Percentiles rank a stretch among this genome's conserved stretches.
These are phyloP conservation scores for Coccomyxa sp. DNA, from an alignment of 139 green algal genomes.

Conservation along the genomic window DNA sequence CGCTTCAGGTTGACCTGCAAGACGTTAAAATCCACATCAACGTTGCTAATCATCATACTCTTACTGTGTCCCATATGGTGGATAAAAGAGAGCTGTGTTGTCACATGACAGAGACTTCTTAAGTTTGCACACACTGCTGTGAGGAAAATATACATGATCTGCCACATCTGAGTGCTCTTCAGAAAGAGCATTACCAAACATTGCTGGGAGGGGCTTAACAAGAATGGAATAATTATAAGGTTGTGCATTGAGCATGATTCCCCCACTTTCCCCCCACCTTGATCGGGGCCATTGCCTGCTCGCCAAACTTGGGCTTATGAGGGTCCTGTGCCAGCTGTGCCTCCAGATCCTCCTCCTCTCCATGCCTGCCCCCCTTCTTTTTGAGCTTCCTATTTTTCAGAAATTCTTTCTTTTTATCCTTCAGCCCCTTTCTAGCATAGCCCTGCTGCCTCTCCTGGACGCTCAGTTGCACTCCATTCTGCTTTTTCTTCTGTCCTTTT, in stretches of 20 bases:
- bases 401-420: slow-evolving; percentile 15
- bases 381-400: slow-evolving; percentile 18
- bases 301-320: slow-evolving; percentile 10
- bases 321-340: background rate
- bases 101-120: background rate
- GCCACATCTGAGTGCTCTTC: background rate
- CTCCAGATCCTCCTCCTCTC: background rate
- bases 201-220: no score
- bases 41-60: background rate
- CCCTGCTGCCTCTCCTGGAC: background rate
- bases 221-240: no score
- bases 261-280: background rate
- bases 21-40: background rate
- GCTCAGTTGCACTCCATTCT: background rate
- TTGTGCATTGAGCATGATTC: no score
- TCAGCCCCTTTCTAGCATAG: slow-evolving; percentile 4
- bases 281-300: slow-evolving; percentile 14
- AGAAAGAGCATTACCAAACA: background rate
- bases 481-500: background rate
- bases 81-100: background rate
- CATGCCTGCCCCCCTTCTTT: background rate
- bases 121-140: background rate
- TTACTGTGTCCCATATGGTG: background rate
- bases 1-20: slow-evolving; percentile 22
- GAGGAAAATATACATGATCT: background rate